Evolutionary conservation across 1,284 basidiomycete genomes (phyloP), one percentile per base, ranked within the genome.

Genomic region (Naganishia sp.): DNA sequence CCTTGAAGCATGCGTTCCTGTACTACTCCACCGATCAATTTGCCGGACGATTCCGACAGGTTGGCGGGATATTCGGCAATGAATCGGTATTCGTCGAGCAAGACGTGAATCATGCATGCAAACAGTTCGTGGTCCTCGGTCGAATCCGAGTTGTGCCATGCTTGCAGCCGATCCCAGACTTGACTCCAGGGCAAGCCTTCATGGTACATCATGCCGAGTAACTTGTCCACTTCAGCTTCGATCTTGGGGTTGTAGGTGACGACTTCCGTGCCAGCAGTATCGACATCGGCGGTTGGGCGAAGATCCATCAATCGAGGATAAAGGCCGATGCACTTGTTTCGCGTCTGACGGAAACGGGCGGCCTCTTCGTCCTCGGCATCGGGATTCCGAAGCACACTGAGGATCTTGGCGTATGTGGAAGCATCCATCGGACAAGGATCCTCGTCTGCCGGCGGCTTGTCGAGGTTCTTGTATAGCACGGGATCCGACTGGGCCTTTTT

Each of bases 71-170:
- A 93, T 60, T 91, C 90, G 77, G 96, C 92, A 86, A 99, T 97
- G 84, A 97, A 99, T 76, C 94, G 94, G 86, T 97, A 97, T 83
- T 99, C 96, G 86, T 99, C 96, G 80, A 99, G 99, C 63, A 99
- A 86, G 82, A 97, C 96, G 82, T 98, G 94, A 60, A 99, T 87
- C 86, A 97, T 95, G 85, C 94, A 98, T 15, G 94, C 96, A 76
- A 99, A 97, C 67, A 97, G 87, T 81, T 99, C 92, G 76, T 94
- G 92, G 73, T 98, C 94, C 69, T 89, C 88, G 46, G 87, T 78
- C 72, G 90, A 92, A 32, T 85, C 84, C 28, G 94, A 96, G 63
- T 86, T 86, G 75, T 94, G 92, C 82, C 88, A 87, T 57, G 87
- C 87, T 79, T 92, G 88, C 46, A 99, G 86, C 77, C 95, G 87